phyloP scores from a whole-genome alignment of 768 basidiomycete species.

The Auriscalpium microsporum region DNA sequence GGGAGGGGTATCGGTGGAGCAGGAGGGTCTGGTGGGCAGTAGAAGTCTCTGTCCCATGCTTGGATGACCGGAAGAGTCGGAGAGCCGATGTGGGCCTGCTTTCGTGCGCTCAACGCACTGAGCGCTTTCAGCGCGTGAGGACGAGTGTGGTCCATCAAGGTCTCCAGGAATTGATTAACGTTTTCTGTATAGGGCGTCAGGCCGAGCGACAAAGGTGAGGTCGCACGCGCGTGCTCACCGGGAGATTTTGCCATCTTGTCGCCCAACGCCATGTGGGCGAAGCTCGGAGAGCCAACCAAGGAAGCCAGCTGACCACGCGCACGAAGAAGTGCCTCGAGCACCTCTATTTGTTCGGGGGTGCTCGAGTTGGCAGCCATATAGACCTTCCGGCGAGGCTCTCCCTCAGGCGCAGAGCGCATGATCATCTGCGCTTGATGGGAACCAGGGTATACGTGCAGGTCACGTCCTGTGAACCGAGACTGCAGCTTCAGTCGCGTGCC shows the following conservation, averaged over 20 bases:
- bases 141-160: constrained; percentile 71
- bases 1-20: constrained; percentile 67
- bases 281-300: constrained; percentile 79
- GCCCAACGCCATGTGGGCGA: constrained; percentile 74
- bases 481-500: constrained; percentile 66
- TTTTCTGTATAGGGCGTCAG: constrained; percentile 45
- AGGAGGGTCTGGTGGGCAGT: constrained; percentile 72
- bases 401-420: constrained; percentile 78
- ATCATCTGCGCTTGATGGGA: constrained; percentile 92
- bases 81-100: constrained; percentile 63
- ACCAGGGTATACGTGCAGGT: constrained; percentile 74
- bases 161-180: constrained; percentile 77
- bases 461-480: constrained; percentile 67
- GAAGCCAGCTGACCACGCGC: constrained; percentile 77
- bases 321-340: constrained; percentile 66
- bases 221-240: constrained; percentile 35
- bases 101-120: constrained; percentile 53
- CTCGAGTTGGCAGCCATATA: constrained; percentile 80
- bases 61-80: constrained; percentile 58
- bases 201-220: not conserved
- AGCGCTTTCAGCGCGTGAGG: constrained; percentile 73
- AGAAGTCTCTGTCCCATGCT: constrained; percentile 97
- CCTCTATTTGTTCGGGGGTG: constrained; percentile 62
- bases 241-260: constrained; percentile 99
- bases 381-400: constrained; percentile 72